Evolutionary conservation across 2,329 filamentous ascomycete species (phyloP).

Genomic region (Coniella lustricola): DNA sequence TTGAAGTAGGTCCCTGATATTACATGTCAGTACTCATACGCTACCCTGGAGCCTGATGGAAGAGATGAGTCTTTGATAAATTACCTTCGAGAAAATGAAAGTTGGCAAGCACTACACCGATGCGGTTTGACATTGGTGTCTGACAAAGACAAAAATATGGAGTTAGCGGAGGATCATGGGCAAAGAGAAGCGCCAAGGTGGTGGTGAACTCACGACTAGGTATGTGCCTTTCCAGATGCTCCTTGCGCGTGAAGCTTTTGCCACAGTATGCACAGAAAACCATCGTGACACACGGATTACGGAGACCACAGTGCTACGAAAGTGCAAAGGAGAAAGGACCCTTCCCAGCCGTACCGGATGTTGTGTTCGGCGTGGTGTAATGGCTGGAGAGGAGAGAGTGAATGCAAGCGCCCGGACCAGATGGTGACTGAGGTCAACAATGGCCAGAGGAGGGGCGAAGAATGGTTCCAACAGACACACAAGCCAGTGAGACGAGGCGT

Average conservation of each 20-base stretch:
- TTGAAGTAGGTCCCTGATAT: slow-evolving; percentile 40
- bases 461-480: too few relatives aligned
- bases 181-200: not conserved
- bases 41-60: not conserved
- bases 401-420: too few relatives aligned
- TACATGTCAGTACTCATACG: not conserved
- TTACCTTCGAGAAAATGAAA: slow-evolving; percentile 44
- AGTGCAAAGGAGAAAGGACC: not conserved
- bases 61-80: slow-evolving; percentile 10
- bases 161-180: slow-evolving; percentile 12
- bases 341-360: slow-evolving; percentile 11
- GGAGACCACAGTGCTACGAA: slow-evolving; percentile 6
- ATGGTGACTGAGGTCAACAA: not conserved
- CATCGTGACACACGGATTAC: slow-evolving; percentile 23
- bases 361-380: slow-evolving; percentile 15
- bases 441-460: too few relatives aligned
- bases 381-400: not conserved
- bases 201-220: slow-evolving; percentile 37
- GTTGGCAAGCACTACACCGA: slow-evolving; percentile 40
- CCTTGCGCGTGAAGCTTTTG: slow-evolving; percentile 48
- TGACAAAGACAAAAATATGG: slow-evolving; percentile 18
- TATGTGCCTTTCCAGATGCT: slow-evolving; percentile 49
- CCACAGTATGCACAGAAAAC: slow-evolving; percentile 49
- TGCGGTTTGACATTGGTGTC: slow-evolving; percentile 51
- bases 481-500: too few relatives aligned